Evolutionary conservation across 345 rosid genomes (phyloP), one percentile per base, ranked within the genome.

Genomic region (Pugionium cornutum): DNA sequence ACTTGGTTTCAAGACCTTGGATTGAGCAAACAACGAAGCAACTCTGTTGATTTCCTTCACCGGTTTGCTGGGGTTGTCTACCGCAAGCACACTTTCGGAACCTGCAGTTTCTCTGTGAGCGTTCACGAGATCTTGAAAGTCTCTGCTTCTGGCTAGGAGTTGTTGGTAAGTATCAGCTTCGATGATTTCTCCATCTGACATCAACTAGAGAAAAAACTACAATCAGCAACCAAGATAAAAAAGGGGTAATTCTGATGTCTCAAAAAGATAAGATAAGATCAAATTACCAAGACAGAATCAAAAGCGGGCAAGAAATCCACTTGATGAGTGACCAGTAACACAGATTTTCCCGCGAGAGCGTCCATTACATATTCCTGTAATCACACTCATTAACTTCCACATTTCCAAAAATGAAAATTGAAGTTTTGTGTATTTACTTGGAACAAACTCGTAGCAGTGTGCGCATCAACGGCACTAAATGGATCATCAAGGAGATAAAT

Each of bases 81-180:
- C 68, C n/a, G 77, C 78, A 2, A 80, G 50, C 52, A 79, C 81
- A 67, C 87, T 84, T 54, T 83, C 87, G 1, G 89, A 79, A 11
- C 98, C 98, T 45, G 98, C 98, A 0, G 97, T 92, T 75, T 92
- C 92, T 81, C 80, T 86, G 77, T 89, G 97, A 45, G 98, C 97
- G 63, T 89, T 81, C 69, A 89, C 97, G 4, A 92, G 97, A 48
- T 82, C 89, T 74, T 80, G 87, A 78, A 89, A 92, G 71, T 85
- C 95, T 77, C 39, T 56, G 81, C 89, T 86, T 33, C 83, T 79
- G 2, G 69, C 53, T 71, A 92, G 68, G 7, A 92, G 76, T 72
- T 88, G 77, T 63, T 82, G 86, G 74, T 89, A 92, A 62, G 89
- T 78, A 68, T 84, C 94, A 1, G 84, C 97, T 72, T 62, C 76